Evolutionary conservation across 805 yeast species (phyloP).

Genomic region (baker's yeast (Saccharomyces cerevisiae)): DNA sequence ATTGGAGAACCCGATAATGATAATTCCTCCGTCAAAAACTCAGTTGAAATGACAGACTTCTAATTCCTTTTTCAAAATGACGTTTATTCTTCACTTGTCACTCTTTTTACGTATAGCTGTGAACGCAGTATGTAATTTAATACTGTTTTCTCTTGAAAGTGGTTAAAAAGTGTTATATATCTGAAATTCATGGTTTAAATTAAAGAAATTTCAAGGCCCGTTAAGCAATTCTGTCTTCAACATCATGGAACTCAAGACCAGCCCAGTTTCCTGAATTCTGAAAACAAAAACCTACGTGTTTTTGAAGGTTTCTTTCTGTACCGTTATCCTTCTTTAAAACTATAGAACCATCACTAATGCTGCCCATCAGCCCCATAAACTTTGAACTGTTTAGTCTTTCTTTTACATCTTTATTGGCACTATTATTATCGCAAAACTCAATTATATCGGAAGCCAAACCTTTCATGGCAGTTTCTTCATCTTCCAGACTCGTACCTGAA

Average conservation of each 20-base stretch:
- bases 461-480: conserved; percentile 1
- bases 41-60: conserved; percentile 8
- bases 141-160: background rate
- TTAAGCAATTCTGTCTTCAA: background rate
- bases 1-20: background rate
- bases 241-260: background rate
- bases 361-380: conserved; percentile 24
- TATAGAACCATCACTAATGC: conserved; percentile 20
- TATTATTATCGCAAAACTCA: conserved; percentile 1
- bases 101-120: background rate
- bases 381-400: conserved; percentile 18
- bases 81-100: background rate
- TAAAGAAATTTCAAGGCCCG: background rate
- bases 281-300: background rate
- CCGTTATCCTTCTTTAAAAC: conserved; percentile 10
- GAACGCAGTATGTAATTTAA: background rate
- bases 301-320: background rate
- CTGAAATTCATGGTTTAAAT: background rate
- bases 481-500: background rate
- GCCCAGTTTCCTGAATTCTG: background rate
- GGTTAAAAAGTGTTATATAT: background rate
- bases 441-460: conserved; percentile 4
- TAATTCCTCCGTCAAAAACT: background rate
- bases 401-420: background rate
- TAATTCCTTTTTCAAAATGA: background rate